Evolutionary conservation across 352 stramenopile species (phyloP).

Genomic region (Phytopythium helicoides): DNA sequence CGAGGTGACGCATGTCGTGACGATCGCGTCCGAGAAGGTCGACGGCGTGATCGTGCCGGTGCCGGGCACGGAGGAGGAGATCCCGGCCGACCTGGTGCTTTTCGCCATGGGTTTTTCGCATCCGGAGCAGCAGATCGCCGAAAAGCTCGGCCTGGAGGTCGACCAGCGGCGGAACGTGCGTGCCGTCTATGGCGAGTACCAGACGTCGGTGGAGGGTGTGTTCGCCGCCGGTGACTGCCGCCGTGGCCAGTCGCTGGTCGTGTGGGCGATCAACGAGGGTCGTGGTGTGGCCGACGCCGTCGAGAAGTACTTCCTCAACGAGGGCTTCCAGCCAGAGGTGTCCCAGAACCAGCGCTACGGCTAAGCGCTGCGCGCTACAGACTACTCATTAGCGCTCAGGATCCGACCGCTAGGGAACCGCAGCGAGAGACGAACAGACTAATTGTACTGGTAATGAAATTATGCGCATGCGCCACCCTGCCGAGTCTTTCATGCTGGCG

Average conservation of each 20-base stretch:
- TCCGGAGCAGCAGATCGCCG: conserved; percentile 90
- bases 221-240: conserved; percentile 98
- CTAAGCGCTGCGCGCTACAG: conserved; percentile 15
- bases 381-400: neutral
- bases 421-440: conserved; percentile 8
- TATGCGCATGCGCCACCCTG: neutral
- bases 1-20: conserved; percentile 80
- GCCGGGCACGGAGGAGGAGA: conserved; percentile 90
- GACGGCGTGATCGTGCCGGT: conserved; percentile 74
- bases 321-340: conserved; percentile 75
- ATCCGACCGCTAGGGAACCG: too few relatives aligned
- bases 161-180: conserved; percentile 95
- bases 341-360: conserved; percentile 79
- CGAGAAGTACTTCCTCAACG: conserved; percentile 80
- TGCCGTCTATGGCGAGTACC: conserved; percentile 93
- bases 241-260: conserved; percentile 95
- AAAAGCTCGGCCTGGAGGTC: conserved; percentile 88
- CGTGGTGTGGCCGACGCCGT: conserved; percentile 89
- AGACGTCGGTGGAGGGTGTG: conserved; percentile 93
- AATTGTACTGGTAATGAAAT: conserved; percentile 27
- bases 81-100: conserved; percentile 93
- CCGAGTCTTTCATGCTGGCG: neutral
- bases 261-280: conserved; percentile 99
- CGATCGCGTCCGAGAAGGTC: conserved; percentile 42
- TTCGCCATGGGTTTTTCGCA: conserved; percentile 97